Conservation (phyloP, 2,329 filamentous ascomycete species). For the Arthrobotrys conoides region DNA sequence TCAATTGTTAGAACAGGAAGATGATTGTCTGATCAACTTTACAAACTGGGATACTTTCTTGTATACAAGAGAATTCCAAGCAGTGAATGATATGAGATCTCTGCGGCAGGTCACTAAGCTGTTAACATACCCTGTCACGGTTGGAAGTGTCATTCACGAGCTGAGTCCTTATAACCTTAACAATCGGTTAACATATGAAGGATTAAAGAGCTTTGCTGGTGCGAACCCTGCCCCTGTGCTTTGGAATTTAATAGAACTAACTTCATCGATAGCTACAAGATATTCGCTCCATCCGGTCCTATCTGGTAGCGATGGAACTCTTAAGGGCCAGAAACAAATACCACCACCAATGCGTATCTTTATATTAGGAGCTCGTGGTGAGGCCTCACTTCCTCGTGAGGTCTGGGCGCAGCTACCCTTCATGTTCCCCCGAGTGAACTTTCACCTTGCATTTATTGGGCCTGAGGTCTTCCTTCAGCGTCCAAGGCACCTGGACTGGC, state of each 20-base stretch:
- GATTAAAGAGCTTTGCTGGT: slow-evolving; percentile 94
- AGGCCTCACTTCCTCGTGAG: slow-evolving; percentile 93
- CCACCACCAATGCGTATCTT: slow-evolving; percentile 93
- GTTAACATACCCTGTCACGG: slow-evolving; percentile 91
- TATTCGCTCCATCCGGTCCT: slow-evolving; percentile 93
- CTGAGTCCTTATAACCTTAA: slow-evolving; percentile 91
- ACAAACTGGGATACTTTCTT: slow-evolving; percentile 98
- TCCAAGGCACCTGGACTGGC: slow-evolving; percentile 82
- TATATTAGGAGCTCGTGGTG: slow-evolving; percentile 93
- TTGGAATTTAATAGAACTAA: slow-evolving; percentile 29
- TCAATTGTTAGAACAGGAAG: slow-evolving; percentile 83
- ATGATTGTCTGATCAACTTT: slow-evolving; percentile 95
- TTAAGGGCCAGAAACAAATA: slow-evolving; percentile 77
- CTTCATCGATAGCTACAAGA: slow-evolving; percentile 76
- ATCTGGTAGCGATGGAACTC: slow-evolving; percentile 70
- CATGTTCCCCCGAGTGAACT: slow-evolving; percentile 90
- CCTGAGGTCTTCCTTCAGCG: slow-evolving; percentile 96
- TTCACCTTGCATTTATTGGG: slow-evolving; percentile 94
- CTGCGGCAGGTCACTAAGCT: slow-evolving; percentile 94
- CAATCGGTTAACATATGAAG: slow-evolving; percentile 84
- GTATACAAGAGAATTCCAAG: slow-evolving; percentile 90
- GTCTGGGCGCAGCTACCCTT: slow-evolving; percentile 95
- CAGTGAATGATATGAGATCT: slow-evolving; percentile 88
- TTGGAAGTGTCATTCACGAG: slow-evolving; percentile 93
- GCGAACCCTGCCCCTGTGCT: slow-evolving; percentile 66